Evolutionary conservation across 805 yeast genomes (phyloP).

Genomic region (Yarrowia sp.): DNA sequence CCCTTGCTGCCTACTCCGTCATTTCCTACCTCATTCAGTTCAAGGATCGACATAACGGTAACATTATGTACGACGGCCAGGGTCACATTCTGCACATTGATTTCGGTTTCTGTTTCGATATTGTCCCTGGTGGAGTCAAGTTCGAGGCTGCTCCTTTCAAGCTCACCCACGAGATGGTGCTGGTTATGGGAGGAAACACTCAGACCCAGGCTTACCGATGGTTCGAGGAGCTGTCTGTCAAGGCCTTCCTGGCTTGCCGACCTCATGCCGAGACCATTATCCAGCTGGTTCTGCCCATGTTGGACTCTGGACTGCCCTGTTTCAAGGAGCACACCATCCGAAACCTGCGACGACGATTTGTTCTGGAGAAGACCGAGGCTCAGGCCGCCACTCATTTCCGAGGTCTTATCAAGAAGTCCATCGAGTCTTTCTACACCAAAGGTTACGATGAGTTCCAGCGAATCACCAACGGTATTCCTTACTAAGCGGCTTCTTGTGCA

Average conservation of each 20-base stretch:
- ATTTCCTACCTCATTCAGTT: slow-evolving; percentile 87
- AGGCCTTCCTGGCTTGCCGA: slow-evolving; percentile 83
- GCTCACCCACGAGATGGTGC: slow-evolving; percentile 92
- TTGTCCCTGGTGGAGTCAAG: slow-evolving; percentile 97
- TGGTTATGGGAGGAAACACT: slow-evolving; percentile 88
- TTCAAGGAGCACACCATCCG: slow-evolving; percentile 80
- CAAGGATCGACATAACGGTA: slow-evolving; percentile 96
- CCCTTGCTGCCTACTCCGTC: slow-evolving; percentile 88
- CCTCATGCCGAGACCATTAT: slow-evolving; percentile 84
- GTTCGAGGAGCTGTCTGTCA: slow-evolving; percentile 94
- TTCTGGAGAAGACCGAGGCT: slow-evolving; percentile 69
- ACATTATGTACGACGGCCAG: slow-evolving; percentile 91
- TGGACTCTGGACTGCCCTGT: slow-evolving; percentile 93
- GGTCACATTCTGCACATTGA: slow-evolving; percentile 96
- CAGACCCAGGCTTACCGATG: slow-evolving; percentile 83
- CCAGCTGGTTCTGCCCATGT: slow-evolving; percentile 85
- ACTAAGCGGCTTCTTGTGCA: slow-evolving; percentile 43
- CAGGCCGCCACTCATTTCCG: slow-evolving; percentile 82
- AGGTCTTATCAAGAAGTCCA: slow-evolving; percentile 70
- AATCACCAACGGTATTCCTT: slow-evolving; percentile 95
- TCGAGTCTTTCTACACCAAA: slow-evolving; percentile 83
- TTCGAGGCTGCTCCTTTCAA: slow-evolving; percentile 99
- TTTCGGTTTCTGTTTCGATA: slow-evolving; percentile 97
- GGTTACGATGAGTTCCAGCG: slow-evolving; percentile 98
- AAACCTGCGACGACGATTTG: slow-evolving; percentile 74